phyloP scores from a whole-genome alignment of 768 basidiomycete genomes.

The Sutorius australiensis region DNA sequence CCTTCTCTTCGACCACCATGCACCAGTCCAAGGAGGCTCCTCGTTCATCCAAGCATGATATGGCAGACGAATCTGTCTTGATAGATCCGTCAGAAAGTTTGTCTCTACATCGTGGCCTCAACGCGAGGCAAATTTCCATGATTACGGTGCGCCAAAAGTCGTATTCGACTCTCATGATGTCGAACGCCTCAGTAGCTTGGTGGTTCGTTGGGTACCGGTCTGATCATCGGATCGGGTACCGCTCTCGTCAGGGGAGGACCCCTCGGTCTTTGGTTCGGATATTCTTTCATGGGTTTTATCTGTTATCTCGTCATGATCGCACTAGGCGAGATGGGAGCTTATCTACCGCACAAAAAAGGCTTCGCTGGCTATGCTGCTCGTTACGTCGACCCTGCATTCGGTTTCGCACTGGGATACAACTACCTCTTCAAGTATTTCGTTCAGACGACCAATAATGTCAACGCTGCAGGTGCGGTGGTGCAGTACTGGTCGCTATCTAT shows the following conservation, averaged over 20 bases:
- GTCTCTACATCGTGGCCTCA: constrained; percentile 46
- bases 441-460: constrained; percentile 64
- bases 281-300: constrained; percentile 49
- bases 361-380: constrained; percentile 57
- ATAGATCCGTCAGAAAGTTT: constrained; percentile 35
- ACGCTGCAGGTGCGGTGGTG: constrained; percentile 54
- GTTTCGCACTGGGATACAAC: constrained; percentile 49
- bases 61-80: constrained; percentile 13
- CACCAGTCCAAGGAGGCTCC: not conserved
- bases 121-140: constrained; percentile 53
- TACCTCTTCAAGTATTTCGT: constrained; percentile 61
- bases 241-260: constrained; percentile 55
- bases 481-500: constrained; percentile 45
- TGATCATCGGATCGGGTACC: constrained; percentile 58
- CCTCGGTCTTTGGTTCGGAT: constrained; percentile 41
- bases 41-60: not conserved
- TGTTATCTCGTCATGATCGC: constrained; percentile 60
- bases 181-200: constrained; percentile 34
- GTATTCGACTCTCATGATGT: not conserved
- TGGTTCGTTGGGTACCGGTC: constrained; percentile 51
- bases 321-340: constrained; percentile 36
- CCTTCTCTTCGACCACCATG: not conserved
- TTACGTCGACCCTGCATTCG: constrained; percentile 64
- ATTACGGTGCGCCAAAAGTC: constrained; percentile 40
- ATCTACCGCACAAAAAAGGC: constrained; percentile 58